Conservation (phyloP, 306 rosid species). For the Cercis canadensis region DNA sequence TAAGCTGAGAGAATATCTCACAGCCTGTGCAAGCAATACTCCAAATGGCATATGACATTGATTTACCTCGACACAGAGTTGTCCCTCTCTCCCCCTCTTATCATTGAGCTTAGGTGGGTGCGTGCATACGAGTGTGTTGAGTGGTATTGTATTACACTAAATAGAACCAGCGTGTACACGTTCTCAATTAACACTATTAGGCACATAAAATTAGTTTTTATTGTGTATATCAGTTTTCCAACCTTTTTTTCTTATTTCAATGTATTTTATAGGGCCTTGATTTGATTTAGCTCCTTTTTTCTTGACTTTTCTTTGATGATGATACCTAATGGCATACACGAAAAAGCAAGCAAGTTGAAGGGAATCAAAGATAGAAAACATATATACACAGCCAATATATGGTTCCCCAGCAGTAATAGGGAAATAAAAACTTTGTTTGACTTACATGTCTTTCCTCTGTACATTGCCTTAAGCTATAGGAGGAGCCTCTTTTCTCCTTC, state of each 20-base stretch:
- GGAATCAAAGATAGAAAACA: slow-evolving; percentile 18
- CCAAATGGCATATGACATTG: slow-evolving; percentile 29
- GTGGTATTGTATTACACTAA: not conserved
- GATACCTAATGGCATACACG: slow-evolving; percentile 1
- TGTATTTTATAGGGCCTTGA: not conserved
- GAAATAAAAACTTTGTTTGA: slow-evolving; percentile 40
- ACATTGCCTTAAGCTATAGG: slow-evolving; percentile 47
- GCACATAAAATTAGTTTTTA: no score
- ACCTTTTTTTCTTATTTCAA: not conserved
- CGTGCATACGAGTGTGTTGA: not conserved
- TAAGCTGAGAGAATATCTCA: not conserved
- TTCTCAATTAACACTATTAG: no score
- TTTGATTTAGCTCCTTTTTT: not conserved
- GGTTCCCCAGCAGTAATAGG: not conserved
- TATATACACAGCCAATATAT: not conserved
- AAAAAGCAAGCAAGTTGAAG: slow-evolving; percentile 6
- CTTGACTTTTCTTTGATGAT: slow-evolving; percentile 18
- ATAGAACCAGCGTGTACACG: no score
- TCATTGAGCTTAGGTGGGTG: not conserved
- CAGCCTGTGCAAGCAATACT: slow-evolving; percentile 36
- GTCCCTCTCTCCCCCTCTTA: not conserved
- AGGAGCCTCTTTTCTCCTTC: slow-evolving; percentile 43
- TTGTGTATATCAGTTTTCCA: not conserved
- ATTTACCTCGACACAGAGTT: not conserved
- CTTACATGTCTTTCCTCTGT: slow-evolving; percentile 54